Base-by-base conservation (phyloP, 768 basidiomycete genomes). In the Gymnopilus dilepis region DNA sequence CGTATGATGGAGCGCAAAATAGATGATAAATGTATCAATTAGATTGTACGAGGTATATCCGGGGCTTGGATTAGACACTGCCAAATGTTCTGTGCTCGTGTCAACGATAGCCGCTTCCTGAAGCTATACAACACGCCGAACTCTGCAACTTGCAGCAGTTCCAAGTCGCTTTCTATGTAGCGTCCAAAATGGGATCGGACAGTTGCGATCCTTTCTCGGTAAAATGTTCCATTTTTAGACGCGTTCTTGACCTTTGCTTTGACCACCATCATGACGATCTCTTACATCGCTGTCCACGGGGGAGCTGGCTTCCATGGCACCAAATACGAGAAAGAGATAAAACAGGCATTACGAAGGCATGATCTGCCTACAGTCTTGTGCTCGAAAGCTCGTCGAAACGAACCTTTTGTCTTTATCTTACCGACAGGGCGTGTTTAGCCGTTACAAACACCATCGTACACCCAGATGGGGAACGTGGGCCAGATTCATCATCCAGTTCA, bases 231-330 rank as follows among this genome's bases (percentile, higher is more conserved):
- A 50, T 28, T 31, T 31, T 50, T 9, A 47, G 43, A 47, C 6
- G 3, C 24, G 11, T 21, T 21, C 17, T 41, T n/a, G 19, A 41
- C 15, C 40, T 41, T 41, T 41, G 19, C 43, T 26, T 47, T n/a
- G 22, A 50, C 47, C 26, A 31, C 50, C 47, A 70, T 73, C 68
- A 53, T 65, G 55, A 41, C 43, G 28, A 30, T 41, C 38, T 70
- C 72, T 45, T 84, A 80, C 63, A 73, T 92, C 59, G 86, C 85
- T 2, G 88, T 91, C 11, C 92, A 94, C 65, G 92, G 89, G 11
- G 92, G 92, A 30, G 92, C 92, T 26, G 92, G 92, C 3, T 72
- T 77, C n/a, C 90, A 92, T 65, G 70, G 78, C 6, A 74, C 69
- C 47, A 63, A 70, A 0, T 73, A 77, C 15, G 87, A 90, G 56